These are phyloP conservation scores for Leucocoprinus leucothites DNA, from an alignment of 768 basidiomycete genomes.

Conservation along the genomic window DNA sequence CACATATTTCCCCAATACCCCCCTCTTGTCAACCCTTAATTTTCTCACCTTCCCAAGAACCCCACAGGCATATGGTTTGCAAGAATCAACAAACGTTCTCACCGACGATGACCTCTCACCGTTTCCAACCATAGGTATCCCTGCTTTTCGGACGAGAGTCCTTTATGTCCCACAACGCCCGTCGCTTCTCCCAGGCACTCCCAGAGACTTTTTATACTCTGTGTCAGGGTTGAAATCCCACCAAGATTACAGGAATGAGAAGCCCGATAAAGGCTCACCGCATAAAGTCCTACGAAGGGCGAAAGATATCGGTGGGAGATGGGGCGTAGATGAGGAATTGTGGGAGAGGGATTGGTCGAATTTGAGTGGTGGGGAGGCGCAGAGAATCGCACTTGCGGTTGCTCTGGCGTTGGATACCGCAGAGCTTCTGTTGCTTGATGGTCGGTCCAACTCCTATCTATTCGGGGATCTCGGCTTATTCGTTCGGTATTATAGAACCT, in stretches of 20 bases:
- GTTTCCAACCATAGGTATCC: constrained; percentile 46
- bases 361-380: constrained; percentile 84
- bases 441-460: constrained; percentile 35
- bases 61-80: constrained; percentile 45
- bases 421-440: constrained; percentile 78
- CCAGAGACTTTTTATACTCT: constrained; percentile 63
- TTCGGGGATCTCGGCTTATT: background rate
- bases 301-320: constrained; percentile 52
- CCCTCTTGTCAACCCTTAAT: background rate
- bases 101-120: constrained; percentile 9
- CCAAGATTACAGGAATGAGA: background rate
- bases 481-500: constrained; percentile 54
- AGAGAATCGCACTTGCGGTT: constrained; percentile 76
- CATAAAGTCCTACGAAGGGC: constrained; percentile 32
- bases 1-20: background rate
- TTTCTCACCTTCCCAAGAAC: constrained; percentile 29
- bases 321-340: constrained; percentile 65
- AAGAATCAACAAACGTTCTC: background rate
- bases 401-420: constrained; percentile 72
- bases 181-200: constrained; percentile 80
- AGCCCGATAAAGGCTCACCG: constrained; percentile 15
- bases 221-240: constrained; percentile 7
- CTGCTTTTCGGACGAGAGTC: constrained; percentile 72
- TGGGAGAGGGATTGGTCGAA: constrained; percentile 82
- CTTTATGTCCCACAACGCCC: constrained; percentile 89